Base-by-base conservation (phyloP, 2,329 filamentous ascomycete genomes). In the Penicillium sp. region DNA sequence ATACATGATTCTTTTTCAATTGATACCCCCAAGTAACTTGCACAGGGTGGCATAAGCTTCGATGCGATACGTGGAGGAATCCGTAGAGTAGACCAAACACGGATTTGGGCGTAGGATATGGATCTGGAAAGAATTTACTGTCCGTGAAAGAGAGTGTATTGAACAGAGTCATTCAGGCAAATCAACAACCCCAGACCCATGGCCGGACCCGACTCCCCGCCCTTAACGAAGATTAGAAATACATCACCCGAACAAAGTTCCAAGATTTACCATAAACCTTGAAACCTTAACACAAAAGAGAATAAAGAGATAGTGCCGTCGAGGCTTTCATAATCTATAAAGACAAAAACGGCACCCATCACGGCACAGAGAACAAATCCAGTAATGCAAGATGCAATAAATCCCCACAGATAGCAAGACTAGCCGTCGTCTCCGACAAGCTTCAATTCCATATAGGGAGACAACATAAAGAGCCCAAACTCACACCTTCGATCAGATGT, bases 331-430 rank as follows among this genome's bases (percentile, higher is more conserved):
- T 16, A 10, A 41, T 41, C 39, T 41, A 41, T 41, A 27, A 14
- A 25, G 22, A 27, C 39, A 41, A 41, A 30, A 41, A 27, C 13
- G 11, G 13, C 13, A 41, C 39, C 20, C 10, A 25, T n/a, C 33
- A 6, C 30, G 14, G 16, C n/a, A 25, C 36, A 40, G 14, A 9
- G 14, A 40, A 14, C 38, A n/a, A 7, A 40, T n/a, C 38, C 38
- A 40, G 33, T 40, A 40, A 40, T 40, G 39, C 39, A 41, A 22
- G 13, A 41, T 41, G 39, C 39, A 55, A 60, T 36, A 36, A 11
- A 38, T 38, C 16, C 8, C 8, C 18, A 30, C 28, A 13, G 11
- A 14, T 20, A 38, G n/a, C 16, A 36, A 36, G 5, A 10, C n/a
- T 11, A 18, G n/a, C 14, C 30, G 6, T 13, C 27, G 4, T 28